Evolutionary conservation across 345 rosid species (phyloP), one percentile per base, ranked within the genome.

Genomic region (Lepidium sativum): DNA sequence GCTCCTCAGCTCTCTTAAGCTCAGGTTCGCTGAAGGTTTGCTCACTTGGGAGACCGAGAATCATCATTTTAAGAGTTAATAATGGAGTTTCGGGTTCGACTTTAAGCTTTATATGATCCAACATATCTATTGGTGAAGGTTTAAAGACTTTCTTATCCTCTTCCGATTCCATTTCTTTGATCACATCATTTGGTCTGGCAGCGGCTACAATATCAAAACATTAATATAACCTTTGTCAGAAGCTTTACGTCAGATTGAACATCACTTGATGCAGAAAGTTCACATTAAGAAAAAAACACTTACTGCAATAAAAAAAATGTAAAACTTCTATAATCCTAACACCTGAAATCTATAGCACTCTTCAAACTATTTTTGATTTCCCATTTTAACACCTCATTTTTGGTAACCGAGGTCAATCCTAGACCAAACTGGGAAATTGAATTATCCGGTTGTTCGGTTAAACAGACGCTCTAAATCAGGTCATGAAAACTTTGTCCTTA

Each of bases 51-150:
- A 79, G 86, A 70, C 78, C 80, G 21, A 85, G 71, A 37, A 81
- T 77, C 23, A 73, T 59, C 57, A 82, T 67, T 77, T 80, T 85
- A 35, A 87, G 73, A 35, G 90, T 85, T 33, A 86, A 61, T 45
- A 81, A 32, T 15, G 95, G 95, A 62, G 90, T 68, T 56, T 85
- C 87, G 0, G 78, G 77, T 13, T 86, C 76, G 6, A 80, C 82
- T 9, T 79, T 80, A 4, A 87, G 78, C 83, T 83, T 87, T 61
- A 85, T 80, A 52, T 31, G 74, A 54, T 87, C 86, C 55, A 87
- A 83, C 42, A 86, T 45, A 59, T 80, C 80, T 12, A 78, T 56
- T 23, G 80, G 79, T 77, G 83, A 76, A 57, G 81, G 69, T 60
- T 65, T 67, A 53, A 47, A 25, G 9, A 10, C 57, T 14, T 61